Base-by-base conservation (phyloP, 1,139 yeast species). In the Wickerhamomyces sp. region DNA sequence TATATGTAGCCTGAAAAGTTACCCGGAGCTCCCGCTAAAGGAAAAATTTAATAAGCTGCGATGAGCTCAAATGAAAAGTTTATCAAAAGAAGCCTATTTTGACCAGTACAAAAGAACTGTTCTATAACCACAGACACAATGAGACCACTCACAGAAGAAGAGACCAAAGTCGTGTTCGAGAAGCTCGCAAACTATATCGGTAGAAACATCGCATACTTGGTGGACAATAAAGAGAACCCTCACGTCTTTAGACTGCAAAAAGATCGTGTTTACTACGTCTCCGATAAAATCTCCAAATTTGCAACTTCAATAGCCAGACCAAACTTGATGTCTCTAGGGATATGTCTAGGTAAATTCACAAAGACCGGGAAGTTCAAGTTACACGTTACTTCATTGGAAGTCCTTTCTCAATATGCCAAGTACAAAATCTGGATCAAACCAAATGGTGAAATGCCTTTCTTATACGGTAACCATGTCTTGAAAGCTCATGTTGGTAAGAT, bases 111-210 rank as follows among this genome's bases (percentile, higher is more conserved):
- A 18, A 18, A 18, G 23, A 18, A 32, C 10, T 34, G 34, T 2
- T 27, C 3, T 2, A 36, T 10, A 13, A 31, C 11, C 14, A 13
- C n/a, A 11, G 31, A 8, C 14, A 42, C 23, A 46, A 93, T 93
- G 99, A 84, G 99, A 75, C 89, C 93, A 44, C 78, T 93, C 56
- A 93, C 99, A 54, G 99, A 93, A 66, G 96, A 89, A 66, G 99
- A 93, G 65, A 93, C 99, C 39, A 89, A 87, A 64, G 94, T 86
- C 31, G 96, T 93, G 40, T 93, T 93, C 65, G 99, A 93, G 65
- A 93, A 93, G 68, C 79, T 93, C 47, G 97, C 98, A 52, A 93
- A 87, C 66, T 94, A 93, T 62, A 88, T 93, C 54, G 99, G 99
- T 14, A 78, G 97, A 66, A 93, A 93, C 66, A 91, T 94, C 51